Evolutionary conservation across 108 stramenopile genomes (phyloP).

Genomic region (Mediolabrus comicus): DNA sequence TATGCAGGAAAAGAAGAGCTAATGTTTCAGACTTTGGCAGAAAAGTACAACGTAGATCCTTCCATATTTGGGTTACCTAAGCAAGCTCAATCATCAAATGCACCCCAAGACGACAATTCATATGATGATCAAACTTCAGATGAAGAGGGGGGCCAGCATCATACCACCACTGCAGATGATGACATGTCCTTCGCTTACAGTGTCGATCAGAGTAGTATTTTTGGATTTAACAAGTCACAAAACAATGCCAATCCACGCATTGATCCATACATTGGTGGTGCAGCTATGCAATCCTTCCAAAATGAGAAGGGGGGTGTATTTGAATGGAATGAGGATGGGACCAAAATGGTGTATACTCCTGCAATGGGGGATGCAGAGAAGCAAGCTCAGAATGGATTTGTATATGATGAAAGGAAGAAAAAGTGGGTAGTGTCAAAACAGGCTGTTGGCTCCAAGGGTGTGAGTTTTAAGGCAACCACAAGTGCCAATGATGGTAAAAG

Average conservation of each 20-base stretch:
- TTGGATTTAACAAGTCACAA: neutral
- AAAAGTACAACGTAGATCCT: constrained; percentile 83
- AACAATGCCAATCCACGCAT: neutral
- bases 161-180: constrained; percentile 11
- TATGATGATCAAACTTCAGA: neutral
- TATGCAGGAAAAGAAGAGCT: constrained; percentile 80
- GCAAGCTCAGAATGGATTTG: constrained; percentile 29
- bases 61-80: constrained; percentile 62
- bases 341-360: constrained; percentile 45
- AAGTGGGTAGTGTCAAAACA: constrained; percentile 33
- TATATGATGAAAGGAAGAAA: constrained; percentile 36
- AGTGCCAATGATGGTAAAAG: neutral
- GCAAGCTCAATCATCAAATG: constrained; percentile 19
- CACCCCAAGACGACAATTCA: no score
- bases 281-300: constrained; percentile 25
- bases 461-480: constrained; percentile 20
- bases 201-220: constrained; percentile 25
- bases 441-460: constrained; percentile 20
- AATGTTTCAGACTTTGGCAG: constrained; percentile 78
- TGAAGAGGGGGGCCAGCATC: neutral
- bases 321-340: constrained; percentile 42
- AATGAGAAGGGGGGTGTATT: constrained; percentile 41
- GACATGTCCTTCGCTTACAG: constrained; percentile 39
- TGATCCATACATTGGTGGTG: constrained; percentile 39
- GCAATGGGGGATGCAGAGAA: neutral